Conservation (phyloP, 1,284 basidiomycete species). For the Puccinia brachypodii region DNA sequence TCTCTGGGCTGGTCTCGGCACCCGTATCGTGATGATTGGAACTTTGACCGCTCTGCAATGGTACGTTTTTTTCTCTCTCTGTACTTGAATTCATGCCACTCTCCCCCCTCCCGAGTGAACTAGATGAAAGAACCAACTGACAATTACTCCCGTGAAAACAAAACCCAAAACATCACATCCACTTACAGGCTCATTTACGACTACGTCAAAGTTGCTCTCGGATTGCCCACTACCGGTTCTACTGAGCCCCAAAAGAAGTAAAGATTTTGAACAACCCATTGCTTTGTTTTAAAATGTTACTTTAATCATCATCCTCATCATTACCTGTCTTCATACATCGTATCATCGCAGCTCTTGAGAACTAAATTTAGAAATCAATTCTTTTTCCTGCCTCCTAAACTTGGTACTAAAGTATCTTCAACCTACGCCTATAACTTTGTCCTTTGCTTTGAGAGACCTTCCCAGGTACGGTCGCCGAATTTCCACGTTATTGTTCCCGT, state of each 20-base stretch:
- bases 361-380: background rate
- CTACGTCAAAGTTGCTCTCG: slow-evolving; percentile 52
- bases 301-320: background rate
- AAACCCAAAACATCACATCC: no score
- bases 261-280: background rate
- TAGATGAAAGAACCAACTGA: background rate
- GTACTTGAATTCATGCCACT: background rate
- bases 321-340: background rate
- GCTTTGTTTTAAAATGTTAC: background rate
- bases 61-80: slow-evolving; percentile 5
- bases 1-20: slow-evolving; percentile 55
- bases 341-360: background rate
- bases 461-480: no score
- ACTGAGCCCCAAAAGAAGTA: slow-evolving; percentile 50
- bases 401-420: no score
- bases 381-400: no score
- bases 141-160: no score
- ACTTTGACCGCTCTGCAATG: slow-evolving; percentile 57
- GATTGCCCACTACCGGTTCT: slow-evolving; percentile 53
- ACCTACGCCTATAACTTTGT: no score
- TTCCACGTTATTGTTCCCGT: no score
- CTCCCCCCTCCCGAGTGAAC: no score
- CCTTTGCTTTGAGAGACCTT: no score
- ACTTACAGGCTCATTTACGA: slow-evolving; percentile 54
- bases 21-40: slow-evolving; percentile 54